These are phyloP conservation scores for Verticillium nubilum DNA, from an alignment of 2,329 filamentous ascomycete species.

Conservation along the genomic window DNA sequence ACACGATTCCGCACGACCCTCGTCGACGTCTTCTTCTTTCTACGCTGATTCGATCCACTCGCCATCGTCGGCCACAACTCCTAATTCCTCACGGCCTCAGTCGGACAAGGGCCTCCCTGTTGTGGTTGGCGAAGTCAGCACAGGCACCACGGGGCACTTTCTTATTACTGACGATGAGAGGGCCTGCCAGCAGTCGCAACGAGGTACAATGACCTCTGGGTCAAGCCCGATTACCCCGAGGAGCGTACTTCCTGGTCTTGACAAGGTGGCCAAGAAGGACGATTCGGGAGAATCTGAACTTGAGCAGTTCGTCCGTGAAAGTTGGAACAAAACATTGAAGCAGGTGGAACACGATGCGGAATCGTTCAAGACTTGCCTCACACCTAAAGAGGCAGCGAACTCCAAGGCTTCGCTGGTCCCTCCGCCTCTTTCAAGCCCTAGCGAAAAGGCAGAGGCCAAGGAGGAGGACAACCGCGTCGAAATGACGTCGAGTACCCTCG, in stretches of 20 bases:
- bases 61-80: constrained; percentile 28
- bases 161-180: constrained; percentile 9
- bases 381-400: constrained; percentile 3
- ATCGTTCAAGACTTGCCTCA: constrained; percentile 5
- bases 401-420: constrained; percentile 2
- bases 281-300: constrained; percentile 1
- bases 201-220: background rate
- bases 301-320: constrained; percentile 8
- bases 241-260: background rate
- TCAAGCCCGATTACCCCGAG: background rate
- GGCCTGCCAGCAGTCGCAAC: constrained; percentile 7
- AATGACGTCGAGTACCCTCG: background rate
- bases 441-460: background rate
- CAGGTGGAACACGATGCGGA: constrained; percentile 10
- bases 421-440: constrained; percentile 1
- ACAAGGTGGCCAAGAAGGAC: background rate
- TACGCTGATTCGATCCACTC: constrained; percentile 29
- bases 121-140: constrained; percentile 8
- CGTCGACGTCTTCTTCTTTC: constrained; percentile 19
- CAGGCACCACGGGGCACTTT: constrained; percentile 6
- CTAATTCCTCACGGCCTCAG: constrained; percentile 32
- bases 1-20: constrained; percentile 6
- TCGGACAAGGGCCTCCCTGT: constrained; percentile 28
- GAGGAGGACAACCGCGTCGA: background rate
- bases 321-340: constrained; percentile 6